Conservation (phyloP, 1,139 yeast genomes). For the Taphrina populina region DNA sequence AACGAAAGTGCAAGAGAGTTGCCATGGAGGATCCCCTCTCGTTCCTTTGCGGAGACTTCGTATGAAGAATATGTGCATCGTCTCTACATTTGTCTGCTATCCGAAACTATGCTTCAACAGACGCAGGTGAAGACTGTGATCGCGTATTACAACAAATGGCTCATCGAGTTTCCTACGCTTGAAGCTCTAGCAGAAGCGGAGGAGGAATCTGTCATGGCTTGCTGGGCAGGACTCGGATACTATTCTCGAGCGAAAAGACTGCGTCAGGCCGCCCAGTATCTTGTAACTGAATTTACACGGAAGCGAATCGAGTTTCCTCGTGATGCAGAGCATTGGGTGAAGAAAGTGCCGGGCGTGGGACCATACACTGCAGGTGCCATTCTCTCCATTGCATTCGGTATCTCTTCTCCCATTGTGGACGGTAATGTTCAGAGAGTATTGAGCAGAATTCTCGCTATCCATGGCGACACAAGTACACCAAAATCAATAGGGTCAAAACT, state of each 20-base stretch:
- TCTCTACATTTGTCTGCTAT: constrained; percentile 34
- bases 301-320: constrained; percentile 20
- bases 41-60: constrained; percentile 5
- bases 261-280: constrained; percentile 33
- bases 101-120: constrained; percentile 37
- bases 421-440: constrained; percentile 36
- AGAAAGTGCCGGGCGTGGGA: constrained; percentile 37
- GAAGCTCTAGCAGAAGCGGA: constrained; percentile 27
- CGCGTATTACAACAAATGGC: constrained; percentile 34
- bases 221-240: constrained; percentile 37
- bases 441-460: constrained; percentile 34
- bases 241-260: constrained; percentile 35
- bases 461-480: constrained; percentile 33
- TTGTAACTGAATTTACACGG: constrained; percentile 7
- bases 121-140: constrained; percentile 37
- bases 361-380: constrained; percentile 37
- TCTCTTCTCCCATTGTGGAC: constrained; percentile 34
- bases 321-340: constrained; percentile 33
- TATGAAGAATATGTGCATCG: constrained; percentile 23
- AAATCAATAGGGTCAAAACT: constrained; percentile 28
- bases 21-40: constrained; percentile 35
- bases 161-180: constrained; percentile 34
- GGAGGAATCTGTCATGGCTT: constrained; percentile 32
- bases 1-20: constrained; percentile 25
- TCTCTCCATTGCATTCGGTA: constrained; percentile 34